Percentiles rank a stretch among this genome's conserved stretches.
Conservation (phyloP, 139 green algal genomes). For the Tetradesmus obliquus region DNA sequence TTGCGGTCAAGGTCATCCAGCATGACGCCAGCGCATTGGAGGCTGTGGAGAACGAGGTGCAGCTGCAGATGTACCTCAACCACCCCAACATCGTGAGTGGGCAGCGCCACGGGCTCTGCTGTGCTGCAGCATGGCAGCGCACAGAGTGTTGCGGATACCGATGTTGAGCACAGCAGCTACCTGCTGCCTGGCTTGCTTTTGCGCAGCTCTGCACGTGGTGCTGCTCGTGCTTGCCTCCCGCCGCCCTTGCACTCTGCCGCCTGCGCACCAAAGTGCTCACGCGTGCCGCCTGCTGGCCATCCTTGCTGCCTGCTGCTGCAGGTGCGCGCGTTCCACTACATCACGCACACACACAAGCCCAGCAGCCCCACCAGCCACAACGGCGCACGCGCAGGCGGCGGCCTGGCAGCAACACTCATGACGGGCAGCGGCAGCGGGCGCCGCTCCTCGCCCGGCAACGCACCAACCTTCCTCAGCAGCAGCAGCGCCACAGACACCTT, state of each 20-base stretch:
- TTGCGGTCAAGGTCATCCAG: background rate
- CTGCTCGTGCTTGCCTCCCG: no score
- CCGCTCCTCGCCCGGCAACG: no score
- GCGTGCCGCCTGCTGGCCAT: background rate
- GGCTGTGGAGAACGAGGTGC: background rate
- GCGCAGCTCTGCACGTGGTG: no score
- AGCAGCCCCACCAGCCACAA: background rate
- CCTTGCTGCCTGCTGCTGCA: background rate
- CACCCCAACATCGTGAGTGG: background rate
- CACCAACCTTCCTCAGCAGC: no score
- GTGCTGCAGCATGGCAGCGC: no score
- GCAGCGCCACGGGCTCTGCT: background rate
- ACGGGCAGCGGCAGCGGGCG: background rate
- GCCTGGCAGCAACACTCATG: background rate
- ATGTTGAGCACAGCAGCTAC: no score
- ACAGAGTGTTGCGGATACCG: no score
- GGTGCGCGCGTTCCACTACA: background rate
- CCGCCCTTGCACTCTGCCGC: no score
- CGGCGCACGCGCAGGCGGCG: background rate
- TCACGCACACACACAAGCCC: background rate
- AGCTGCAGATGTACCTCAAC: background rate
- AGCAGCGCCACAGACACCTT: background rate
- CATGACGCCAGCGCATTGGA: background rate
- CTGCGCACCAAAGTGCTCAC: no score
- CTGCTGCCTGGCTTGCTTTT: no score